Conservation (phyloP, 73 alveolate species). For the Paraurostyla sp. region DNA sequence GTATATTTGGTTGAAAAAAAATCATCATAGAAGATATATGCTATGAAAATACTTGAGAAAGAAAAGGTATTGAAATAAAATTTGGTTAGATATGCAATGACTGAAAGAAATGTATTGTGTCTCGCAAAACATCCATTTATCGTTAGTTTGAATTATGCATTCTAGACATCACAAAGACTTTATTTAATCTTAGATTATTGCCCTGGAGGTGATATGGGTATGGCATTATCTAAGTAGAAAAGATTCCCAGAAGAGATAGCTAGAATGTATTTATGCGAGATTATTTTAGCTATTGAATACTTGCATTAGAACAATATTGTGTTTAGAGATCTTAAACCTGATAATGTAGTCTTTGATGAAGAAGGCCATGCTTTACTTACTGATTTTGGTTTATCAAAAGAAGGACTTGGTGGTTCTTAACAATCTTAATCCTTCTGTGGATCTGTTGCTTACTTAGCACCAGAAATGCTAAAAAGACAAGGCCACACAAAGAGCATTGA, state of each 20-base stretch:
- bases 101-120: slow-evolving; percentile 66
- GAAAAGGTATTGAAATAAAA: slow-evolving; percentile 81
- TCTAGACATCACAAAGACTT: slow-evolving; percentile 75
- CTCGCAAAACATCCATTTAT: slow-evolving; percentile 78
- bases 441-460: slow-evolving; percentile 94
- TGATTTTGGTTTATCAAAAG: slow-evolving; percentile 93
- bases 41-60: slow-evolving; percentile 95
- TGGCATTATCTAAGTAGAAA: slow-evolving; percentile 64
- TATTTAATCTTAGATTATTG: slow-evolving; percentile 79
- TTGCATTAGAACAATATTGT: slow-evolving; percentile 86
- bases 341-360: slow-evolving; percentile 87
- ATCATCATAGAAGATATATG: slow-evolving; percentile 82
- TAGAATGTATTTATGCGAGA: slow-evolving; percentile 77
- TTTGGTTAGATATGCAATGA: slow-evolving; percentile 65
- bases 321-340: slow-evolving; percentile 88
- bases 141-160: slow-evolving; percentile 78
- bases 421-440: slow-evolving; percentile 94
- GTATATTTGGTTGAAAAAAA: slow-evolving; percentile 94
- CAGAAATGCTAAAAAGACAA: slow-evolving; percentile 88
- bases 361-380: slow-evolving; percentile 95
- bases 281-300: slow-evolving; percentile 84
- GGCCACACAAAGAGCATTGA: slow-evolving; percentile 93
- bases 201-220: slow-evolving; percentile 81
- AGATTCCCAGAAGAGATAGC: slow-evolving; percentile 75
- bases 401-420: slow-evolving; percentile 76